These are phyloP conservation scores for Cladosporium sp. DNA, from an alignment of 2,329 filamentous ascomycete genomes.

Conservation along the genomic window DNA sequence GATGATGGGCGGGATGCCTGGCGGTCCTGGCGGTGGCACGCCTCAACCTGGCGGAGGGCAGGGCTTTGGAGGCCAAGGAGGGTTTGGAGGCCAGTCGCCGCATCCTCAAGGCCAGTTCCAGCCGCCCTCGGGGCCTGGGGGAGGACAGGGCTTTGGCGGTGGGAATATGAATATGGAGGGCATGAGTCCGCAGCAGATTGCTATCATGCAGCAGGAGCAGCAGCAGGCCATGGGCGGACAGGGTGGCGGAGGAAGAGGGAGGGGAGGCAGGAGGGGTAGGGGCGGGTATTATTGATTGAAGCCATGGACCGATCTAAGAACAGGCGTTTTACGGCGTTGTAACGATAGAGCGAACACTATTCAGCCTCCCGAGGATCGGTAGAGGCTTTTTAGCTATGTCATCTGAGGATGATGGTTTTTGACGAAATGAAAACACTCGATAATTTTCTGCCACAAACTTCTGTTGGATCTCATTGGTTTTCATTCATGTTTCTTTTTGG, in stretches of 20 bases:
- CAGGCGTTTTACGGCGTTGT: constrained; percentile 9
- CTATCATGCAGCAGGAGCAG: constrained; percentile 32
- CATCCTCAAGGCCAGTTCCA: constrained; percentile 8
- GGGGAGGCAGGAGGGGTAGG: constrained; percentile 21
- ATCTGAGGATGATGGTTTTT: neutral
- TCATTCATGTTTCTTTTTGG: neutral
- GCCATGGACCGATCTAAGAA: neutral
- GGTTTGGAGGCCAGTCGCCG: constrained; percentile 8
- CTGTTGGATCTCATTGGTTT: too few species aligned
- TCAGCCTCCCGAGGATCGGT: neutral
- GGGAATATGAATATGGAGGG: constrained; percentile 25
- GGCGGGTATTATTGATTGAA: constrained; percentile 13
- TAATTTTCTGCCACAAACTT: too few species aligned
- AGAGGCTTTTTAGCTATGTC: neutral
- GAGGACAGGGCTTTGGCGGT: constrained; percentile 4
- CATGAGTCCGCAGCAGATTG: constrained; percentile 32
- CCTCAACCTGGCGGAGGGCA: constrained; percentile 17
- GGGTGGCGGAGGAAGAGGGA: constrained; percentile 27
- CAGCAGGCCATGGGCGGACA: constrained; percentile 1
- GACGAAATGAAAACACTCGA: neutral
- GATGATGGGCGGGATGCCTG: constrained; percentile 43
- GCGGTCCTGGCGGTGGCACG: constrained; percentile 8
- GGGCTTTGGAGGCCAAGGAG: constrained; percentile 17
- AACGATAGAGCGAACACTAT: neutral
- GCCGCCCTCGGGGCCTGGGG: constrained; percentile 1